Evolutionary conservation across 768 basidiomycete species (phyloP), one percentile per base, ranked within the genome.

Genomic region (Trametes cingulata): DNA sequence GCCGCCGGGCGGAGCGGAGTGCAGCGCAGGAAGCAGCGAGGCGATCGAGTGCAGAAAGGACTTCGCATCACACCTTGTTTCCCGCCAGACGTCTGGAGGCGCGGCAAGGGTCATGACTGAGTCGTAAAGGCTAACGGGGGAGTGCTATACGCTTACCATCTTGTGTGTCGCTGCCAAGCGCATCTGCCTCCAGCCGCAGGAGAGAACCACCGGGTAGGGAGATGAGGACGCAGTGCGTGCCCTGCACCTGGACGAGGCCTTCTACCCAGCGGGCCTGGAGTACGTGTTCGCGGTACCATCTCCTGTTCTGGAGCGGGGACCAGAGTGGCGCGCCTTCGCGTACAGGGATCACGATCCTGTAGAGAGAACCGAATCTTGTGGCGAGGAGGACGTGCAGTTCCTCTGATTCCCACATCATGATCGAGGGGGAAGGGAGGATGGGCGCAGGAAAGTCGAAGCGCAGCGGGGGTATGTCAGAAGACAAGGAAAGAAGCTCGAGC

Each of bases 391-490:
- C 71, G 68, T 92, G 88, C 10, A 95, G 72, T 64, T 86, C 81
- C 35, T 73, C 68, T 14, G 73, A 66, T 5, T 73, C 68, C 52
- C 72, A 78, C 17, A 85, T 69, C 67, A 89, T 82, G 51, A 93
- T 68, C 20, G 85, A 81, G 2, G 93, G 91, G 48, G 80, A 75
- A 13, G 86, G 78, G 25, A 91, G 72, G 50, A 94, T 72, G 37
- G 81, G 69, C 10, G 88, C 84, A 37, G 91, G 91, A 66, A 93
- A 91, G 64, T 90, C 79, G 70, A 95, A 84, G 58, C 91, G 85
- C 62, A 93, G 80, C 17, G 91, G 85, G 33, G 81, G 77, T 2
- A 86, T 76, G 63, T 84, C 76, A 1, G 81, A 79, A 6, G 89
- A 84, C 45, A 93, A 76, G n/a, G 91, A 90, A 37, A 86, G 69